Conservation (phyloP, 148 eudicot genomes). For the Salicornia ramosissima region DNA sequence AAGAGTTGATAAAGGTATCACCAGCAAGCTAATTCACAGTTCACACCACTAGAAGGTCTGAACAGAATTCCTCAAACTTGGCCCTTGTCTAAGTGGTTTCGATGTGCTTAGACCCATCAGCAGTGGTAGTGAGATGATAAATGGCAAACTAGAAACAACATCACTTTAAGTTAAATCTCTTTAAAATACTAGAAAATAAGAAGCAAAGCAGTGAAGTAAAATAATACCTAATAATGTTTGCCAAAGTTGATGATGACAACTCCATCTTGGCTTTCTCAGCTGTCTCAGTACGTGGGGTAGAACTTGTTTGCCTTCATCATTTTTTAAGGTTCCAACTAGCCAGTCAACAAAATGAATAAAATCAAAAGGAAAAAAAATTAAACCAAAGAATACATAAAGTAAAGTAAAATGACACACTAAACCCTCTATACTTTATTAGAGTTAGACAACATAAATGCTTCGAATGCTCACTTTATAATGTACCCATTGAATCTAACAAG, state of each 20-base stretch:
- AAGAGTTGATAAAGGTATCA: too few species aligned
- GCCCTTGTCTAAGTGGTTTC: slow-evolving; percentile 91
- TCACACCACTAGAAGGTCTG: slow-evolving; percentile 91
- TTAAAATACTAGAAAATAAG: neutral
- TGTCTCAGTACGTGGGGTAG: slow-evolving; percentile 92
- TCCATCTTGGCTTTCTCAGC: slow-evolving; percentile 99
- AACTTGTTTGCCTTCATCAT: slow-evolving; percentile 91
- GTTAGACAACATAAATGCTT: neutral
- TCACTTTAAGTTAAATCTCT: slow-evolving; percentile 4
- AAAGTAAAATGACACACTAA: too few species aligned
- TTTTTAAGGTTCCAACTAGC: slow-evolving; percentile 79
- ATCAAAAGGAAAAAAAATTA: too few species aligned
- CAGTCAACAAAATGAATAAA: too few species aligned
- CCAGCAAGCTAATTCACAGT: too few species aligned
- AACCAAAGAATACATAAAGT: too few species aligned
- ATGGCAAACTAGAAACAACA: slow-evolving; percentile 60
- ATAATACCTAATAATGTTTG: slow-evolving; percentile 73
- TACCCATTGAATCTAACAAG: too few species aligned
- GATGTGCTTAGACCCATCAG: slow-evolving; percentile 96
- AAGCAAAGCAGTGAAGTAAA: neutral
- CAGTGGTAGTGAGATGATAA: slow-evolving; percentile 96
- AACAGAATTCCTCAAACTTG: slow-evolving; percentile 90
- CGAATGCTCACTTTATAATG: slow-evolving; percentile 67
- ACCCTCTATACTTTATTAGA: slow-evolving; percentile 60
- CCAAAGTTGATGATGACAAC: slow-evolving; percentile 80